A percentile compares a stretch with the other conserved stretches of the same genome.
Evolutionary conservation across 192 early-diverging fungal genomes (phyloP).

Genomic region (Chytriomyces sp.): DNA sequence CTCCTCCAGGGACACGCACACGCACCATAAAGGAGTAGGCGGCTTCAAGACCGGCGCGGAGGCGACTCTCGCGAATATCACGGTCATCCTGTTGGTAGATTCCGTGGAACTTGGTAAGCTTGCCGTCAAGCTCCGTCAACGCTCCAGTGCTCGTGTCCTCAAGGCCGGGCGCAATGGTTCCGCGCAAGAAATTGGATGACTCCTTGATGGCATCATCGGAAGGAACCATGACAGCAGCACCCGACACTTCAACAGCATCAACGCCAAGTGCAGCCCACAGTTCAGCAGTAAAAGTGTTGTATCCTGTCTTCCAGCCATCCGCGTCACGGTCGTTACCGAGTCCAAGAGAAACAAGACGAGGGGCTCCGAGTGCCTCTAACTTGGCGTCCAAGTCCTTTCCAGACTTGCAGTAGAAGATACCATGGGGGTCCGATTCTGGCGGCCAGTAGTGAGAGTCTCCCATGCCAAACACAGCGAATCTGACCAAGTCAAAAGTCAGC

Average conservation of each 20-base stretch:
- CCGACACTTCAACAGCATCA: slow-evolving; percentile 69
- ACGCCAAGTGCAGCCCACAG: slow-evolving; percentile 83
- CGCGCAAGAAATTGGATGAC: slow-evolving; percentile 88
- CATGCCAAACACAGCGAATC: slow-evolving; percentile 83
- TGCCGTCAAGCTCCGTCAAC: slow-evolving; percentile 86
- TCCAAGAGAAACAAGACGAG: slow-evolving; percentile 64
- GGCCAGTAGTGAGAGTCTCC: slow-evolving; percentile 99
- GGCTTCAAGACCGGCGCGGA: slow-evolving; percentile 84
- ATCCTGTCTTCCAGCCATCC: slow-evolving; percentile 86
- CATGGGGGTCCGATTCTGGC: slow-evolving; percentile 79
- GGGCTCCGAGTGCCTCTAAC: slow-evolving; percentile 75
- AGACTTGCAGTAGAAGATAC: slow-evolving; percentile 93
- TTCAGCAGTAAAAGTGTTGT: slow-evolving; percentile 72
- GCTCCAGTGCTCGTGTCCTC: slow-evolving; percentile 81
- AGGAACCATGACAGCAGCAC: slow-evolving; percentile 63
- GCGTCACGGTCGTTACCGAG: slow-evolving; percentile 93
- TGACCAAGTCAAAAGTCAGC: slow-evolving; percentile 64
- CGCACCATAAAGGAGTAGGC: slow-evolving; percentile 97
- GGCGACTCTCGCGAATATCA: slow-evolving; percentile 83
- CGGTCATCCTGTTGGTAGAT: slow-evolving; percentile 97
- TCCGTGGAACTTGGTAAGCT: slow-evolving; percentile 96
- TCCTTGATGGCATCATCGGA: slow-evolving; percentile 93
- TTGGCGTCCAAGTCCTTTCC: slow-evolving; percentile 84
- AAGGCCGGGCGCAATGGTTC: slow-evolving; percentile 86
- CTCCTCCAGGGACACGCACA: slow-evolving; percentile 90